These are phyloP conservation scores for Discostella pseudostelligera DNA, from an alignment of 108 stramenopile genomes.

Conservation along the genomic window DNA sequence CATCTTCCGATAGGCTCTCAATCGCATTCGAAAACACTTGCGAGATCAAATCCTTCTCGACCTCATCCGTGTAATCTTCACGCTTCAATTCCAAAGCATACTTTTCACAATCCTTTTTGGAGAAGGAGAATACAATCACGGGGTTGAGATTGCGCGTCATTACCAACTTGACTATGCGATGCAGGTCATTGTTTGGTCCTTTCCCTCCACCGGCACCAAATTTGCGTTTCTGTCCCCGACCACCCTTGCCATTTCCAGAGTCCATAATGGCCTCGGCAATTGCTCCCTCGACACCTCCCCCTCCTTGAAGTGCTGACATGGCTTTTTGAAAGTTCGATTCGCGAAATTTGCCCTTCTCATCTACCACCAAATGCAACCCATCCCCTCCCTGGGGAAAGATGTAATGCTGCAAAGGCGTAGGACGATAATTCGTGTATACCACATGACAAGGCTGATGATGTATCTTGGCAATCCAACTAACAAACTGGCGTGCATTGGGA, in stretches of 20 bases:
- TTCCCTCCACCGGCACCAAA: conserved; percentile 62
- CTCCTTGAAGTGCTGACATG: conserved; percentile 82
- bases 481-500: conserved; percentile 95
- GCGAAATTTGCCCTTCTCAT: conserved; percentile 95
- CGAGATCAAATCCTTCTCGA: conserved; percentile 93
- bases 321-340: conserved; percentile 96
- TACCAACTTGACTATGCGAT: conserved; percentile 93
- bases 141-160: conserved; percentile 95
- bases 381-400: conserved; percentile 94
- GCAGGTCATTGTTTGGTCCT: conserved; percentile 74
- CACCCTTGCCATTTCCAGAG: conserved; percentile 67
- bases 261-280: conserved; percentile 66
- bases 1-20: conserved; percentile 93
- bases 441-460: conserved; percentile 99
- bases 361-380: conserved; percentile 96
- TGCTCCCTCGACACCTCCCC: conserved; percentile 46
- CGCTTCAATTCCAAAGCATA: conserved; percentile 89
- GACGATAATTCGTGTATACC: conserved; percentile 99
- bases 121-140: conserved; percentile 97
- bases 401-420: conserved; percentile 97
- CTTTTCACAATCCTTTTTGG: conserved; percentile 96
- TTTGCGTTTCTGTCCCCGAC: conserved; percentile 63
- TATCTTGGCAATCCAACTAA: conserved; percentile 88
- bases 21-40: conserved; percentile 97
- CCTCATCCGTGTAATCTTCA: conserved; percentile 95